Base-by-base conservation (phyloP, 2,329 filamentous ascomycete species). In the Scedosporium apiospermum region DNA sequence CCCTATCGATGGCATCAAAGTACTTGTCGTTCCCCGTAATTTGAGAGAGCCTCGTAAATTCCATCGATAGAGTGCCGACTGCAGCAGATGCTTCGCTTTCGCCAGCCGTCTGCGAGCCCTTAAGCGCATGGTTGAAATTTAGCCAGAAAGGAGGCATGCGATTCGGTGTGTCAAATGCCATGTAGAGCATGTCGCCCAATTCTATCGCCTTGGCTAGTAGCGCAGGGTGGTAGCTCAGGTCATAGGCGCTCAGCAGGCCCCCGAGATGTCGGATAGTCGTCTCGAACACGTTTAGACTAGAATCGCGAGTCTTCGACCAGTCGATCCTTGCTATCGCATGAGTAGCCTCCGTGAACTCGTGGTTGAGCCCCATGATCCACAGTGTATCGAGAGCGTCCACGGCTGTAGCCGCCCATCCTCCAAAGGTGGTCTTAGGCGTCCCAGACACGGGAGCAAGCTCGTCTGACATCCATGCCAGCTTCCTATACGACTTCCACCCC, bases 231-330 rank as follows among this genome's bases (percentile, higher is more conserved):
- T 76, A 77, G 67, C 85, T 88, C 23, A 90, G 71, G 69, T 90
- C 88, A 69, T 89, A 89, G 0, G 88, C 87, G 16, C 84, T 82
- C 63, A 90, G 69, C 62, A 90, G 79, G 1, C 88, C 87, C 12
- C 88, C 88, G 0, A 90, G 78, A 69, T 90, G 90, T 49, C 88
- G 82, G 63, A 90, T 90, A 10, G 82, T 88, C 1, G 86, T 89
- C 72, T 90, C 88, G 65, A 90, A 90, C 0, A 76, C 55, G 63
- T 76, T 83, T 55, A 83, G 76, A 12, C 79, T 77, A 2, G 71
- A 69, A 1, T 69, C 69, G 1, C 65, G 66, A 0, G 78, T 81
- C 0, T 73, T 72, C 0, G 77, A 80, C 72, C 83, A 87, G 68
- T 85, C 78, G 53, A 87, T 67, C 18, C 71, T 70, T 26, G 71